Base-by-base conservation (phyloP, 139 green algal genomes). In the Chlorella sp. region DNA sequence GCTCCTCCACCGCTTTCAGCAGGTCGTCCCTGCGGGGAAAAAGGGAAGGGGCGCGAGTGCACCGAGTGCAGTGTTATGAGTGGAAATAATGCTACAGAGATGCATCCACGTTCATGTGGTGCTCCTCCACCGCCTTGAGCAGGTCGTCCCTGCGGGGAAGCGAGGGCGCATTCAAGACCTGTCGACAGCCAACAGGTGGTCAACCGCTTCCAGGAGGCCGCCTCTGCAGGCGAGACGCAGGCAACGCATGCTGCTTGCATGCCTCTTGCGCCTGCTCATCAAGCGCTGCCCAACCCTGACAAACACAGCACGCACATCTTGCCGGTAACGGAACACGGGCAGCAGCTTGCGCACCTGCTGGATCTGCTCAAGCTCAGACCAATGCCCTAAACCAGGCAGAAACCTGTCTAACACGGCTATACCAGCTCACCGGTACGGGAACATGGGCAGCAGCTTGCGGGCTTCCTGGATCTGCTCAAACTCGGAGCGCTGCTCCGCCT, bases 281-380 rank as follows among this genome's bases (percentile, higher is more conserved):
- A n/a, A n/a, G n/a, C n/a, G n/a, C n/a, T n/a, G 46, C 46, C 11
- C 46, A 54, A 54, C 46, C 11, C 46, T 17, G 11, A 11, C 46
- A 54, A 54, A 54, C n/a, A n/a, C n/a, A n/a, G n/a, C n/a, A n/a
- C n/a, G n/a, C n/a, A n/a, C n/a, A n/a, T n/a, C n/a, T n/a, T n/a
- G n/a, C 80, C 64, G 36, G n/a, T 95, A 98, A 2, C 87, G 86
- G 85, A 93, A 98, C 86, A 99, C 98, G 78, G 97, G 96, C 84
- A 99, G 92, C 64, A 84, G 84, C 32, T 87, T 79, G 9, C 97
- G 90, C 40, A 94, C 93, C n/a, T 89, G 88, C 68, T 93, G 89
- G 34, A 99, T 95, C 40, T 86, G 83, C 82, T 97, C 93, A 26
- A 91, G 90, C 79, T 94, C 92, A 11, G 83, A 88, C 75, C 93